These are phyloP conservation scores for Fusarium sp. DNA, from an alignment of 2,329 filamentous ascomycete genomes.

Conservation along the genomic window DNA sequence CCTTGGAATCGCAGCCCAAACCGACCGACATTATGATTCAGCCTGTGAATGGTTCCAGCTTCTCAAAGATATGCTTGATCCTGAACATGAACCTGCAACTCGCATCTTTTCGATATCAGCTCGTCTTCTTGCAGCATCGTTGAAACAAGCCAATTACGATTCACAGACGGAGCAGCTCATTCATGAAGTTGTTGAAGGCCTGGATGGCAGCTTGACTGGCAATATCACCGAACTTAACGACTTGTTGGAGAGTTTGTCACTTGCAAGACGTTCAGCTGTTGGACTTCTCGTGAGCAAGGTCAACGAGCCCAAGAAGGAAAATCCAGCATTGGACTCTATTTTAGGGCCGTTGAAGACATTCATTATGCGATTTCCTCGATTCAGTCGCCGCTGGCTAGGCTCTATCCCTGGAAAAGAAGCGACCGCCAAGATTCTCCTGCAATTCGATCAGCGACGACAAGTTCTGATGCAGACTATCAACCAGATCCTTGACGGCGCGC, in stretches of 20 bases:
- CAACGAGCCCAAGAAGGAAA: conserved; percentile 23
- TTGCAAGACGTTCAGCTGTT: conserved; percentile 66
- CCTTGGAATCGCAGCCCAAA: conserved; percentile 62
- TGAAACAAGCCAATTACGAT: conserved; percentile 58
- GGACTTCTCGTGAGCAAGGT: conserved; percentile 55
- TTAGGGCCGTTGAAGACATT: conserved; percentile 64
- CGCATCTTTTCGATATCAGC: conserved; percentile 65
- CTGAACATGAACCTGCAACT: conserved; percentile 59
- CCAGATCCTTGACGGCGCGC: conserved; percentile 69
- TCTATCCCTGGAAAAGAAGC: conserved; percentile 64
- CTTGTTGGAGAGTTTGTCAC: conserved; percentile 67
- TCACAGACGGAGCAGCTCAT: conserved; percentile 57
- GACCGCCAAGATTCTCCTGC: conserved; percentile 67
- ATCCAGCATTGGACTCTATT: conserved; percentile 38
- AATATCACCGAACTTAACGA: conserved; percentile 71
- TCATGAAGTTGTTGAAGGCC: conserved; percentile 61
- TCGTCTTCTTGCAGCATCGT: conserved; percentile 65
- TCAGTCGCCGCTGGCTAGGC: conserved; percentile 72
- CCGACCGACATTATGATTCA: conserved; percentile 59
- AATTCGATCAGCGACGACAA: conserved; percentile 71
- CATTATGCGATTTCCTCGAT: conserved; percentile 69
- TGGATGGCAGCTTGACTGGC: conserved; percentile 71
- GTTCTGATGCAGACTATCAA: conserved; percentile 64
- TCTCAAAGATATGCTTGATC: conserved; percentile 54
- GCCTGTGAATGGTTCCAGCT: conserved; percentile 68